Base-by-base conservation (phyloP, 2,329 filamentous ascomycete genomes). In the Colletotrichum nymphaeae region DNA sequence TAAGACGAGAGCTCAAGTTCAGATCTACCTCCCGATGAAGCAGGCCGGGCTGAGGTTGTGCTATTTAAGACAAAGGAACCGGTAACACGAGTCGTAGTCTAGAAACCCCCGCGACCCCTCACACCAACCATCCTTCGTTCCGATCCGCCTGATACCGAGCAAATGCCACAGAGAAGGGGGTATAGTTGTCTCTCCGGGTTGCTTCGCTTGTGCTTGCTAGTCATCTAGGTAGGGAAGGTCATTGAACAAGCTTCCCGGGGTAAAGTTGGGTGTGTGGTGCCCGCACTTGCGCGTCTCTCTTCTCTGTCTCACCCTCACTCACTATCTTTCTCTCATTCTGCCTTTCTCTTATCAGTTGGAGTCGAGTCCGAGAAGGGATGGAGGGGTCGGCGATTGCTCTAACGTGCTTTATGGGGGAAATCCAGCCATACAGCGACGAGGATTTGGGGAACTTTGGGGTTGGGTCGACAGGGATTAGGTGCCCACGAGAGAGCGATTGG, bases 341-440 rank as follows among this genome's bases (percentile, higher is more conserved):
- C 32, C 11, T 11, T 22, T 53, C 42, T 22, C 69, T 69, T 72
- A 72, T 72, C 69, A 72, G 69, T 72, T 59, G 69, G 69, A 69
- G 63, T 64, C 28, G 24, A 56, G 49, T 55, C 32, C 28, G 60
- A 52, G 52, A 35, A 35, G 24, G 49, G 46, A 22, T n/a, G 42
- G 42, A 49, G 42, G 42, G 42, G 42, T 22, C 42, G 19, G 19
- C 8, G 42, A 8, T 9, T 49, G 66, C 37, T 42, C 6, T 42
- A 42, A 42, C 16, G 16, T 42, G 37, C 37, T 42, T 42, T 6
- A 42, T 42, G 32, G 57, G 52, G 11, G 5, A 16, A 46, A 53
- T 68, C 57, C 53, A 68, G 26, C 69, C 69, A 72, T 63, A 69
- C 69, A 72, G 65, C 65, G 59, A 69, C 42, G 42, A 63, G 65